Evolutionary conservation across 2,329 filamentous ascomycete genomes (phyloP).

Genomic region (Ceratocystis diversiconidia): DNA sequence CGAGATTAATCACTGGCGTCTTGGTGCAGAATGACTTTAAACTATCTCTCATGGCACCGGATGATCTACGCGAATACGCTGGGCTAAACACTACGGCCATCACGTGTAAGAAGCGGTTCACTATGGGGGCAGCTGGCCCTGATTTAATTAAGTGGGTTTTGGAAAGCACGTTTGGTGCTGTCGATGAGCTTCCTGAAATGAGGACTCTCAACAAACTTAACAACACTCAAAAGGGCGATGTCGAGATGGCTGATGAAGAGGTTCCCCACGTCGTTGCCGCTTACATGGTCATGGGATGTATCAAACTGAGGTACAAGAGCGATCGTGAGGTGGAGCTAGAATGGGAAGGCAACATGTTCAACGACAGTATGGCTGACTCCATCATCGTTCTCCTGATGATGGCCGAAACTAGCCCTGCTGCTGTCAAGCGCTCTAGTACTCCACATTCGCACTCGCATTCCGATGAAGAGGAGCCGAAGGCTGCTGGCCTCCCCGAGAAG

Average conservation of each 20-base stretch:
- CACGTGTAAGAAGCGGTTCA: constrained; percentile 79
- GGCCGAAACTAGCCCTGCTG: constrained; percentile 85
- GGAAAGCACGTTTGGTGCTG: constrained; percentile 81
- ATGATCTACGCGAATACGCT: constrained; percentile 89
- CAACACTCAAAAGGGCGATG: constrained; percentile 24
- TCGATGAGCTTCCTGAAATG: constrained; percentile 53
- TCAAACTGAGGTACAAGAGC: constrained; percentile 62
- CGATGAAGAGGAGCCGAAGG: constrained; percentile 21
- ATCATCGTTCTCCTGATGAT: constrained; percentile 85
- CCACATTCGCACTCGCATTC: constrained; percentile 28
- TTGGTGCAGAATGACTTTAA: constrained; percentile 97
- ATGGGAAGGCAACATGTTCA: constrained; percentile 97
- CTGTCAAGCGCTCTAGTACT: constrained; percentile 56
- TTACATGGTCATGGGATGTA: constrained; percentile 76
- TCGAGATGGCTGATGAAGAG: constrained; percentile 51
- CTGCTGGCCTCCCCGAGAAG: constrained; percentile 25
- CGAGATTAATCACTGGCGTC: constrained; percentile 63
- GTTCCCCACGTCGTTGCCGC: constrained; percentile 39
- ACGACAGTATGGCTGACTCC: constrained; percentile 94
- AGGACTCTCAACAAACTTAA: constrained; percentile 28
- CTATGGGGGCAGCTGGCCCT: constrained; percentile 71
- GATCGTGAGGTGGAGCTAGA: constrained; percentile 77
- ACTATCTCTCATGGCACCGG: constrained; percentile 88
- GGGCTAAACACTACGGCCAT: constrained; percentile 94
- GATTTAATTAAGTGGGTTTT: constrained; percentile 89